Evolutionary conservation across 164 flowering plant genomes (phyloP), one percentile per base, ranked within the genome.

Genomic region (Dillenia suffruticosa): DNA sequence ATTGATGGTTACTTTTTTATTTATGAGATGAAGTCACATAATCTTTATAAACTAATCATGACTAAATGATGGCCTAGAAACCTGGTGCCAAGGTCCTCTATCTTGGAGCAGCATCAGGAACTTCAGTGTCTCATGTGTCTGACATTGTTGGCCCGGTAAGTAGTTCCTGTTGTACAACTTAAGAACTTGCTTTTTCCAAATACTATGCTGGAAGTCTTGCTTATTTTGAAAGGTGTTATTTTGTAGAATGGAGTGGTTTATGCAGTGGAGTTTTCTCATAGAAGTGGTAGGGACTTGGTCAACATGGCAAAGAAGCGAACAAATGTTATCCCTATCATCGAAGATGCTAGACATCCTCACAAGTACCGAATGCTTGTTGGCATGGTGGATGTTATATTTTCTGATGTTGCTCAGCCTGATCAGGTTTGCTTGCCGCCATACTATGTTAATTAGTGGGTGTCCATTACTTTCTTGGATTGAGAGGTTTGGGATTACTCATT

Each of bases 341-440:
- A 91, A 67, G 95, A 86, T 85, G 96, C 96, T 52, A 85, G 97
- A 53, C 97, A 95, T 77, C 99, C 99, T 6, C 81, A 93, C 32
- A 95, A 85, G 71, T 95, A 95, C 73, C 55, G 97, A 13, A 91
- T 95, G 97, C 76, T 95, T 44, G 96, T 92, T 63, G 86, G 94
- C 50, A 95, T 92, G 97, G 99, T 91, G 1, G 95, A 89, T 81
- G 93, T 87, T 8, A 85, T 87, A 22, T 89, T 88, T 68, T 87
- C 96, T 53, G 93, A 95, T 81, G 99, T 95, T 73, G 99, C 99
- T 48, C 99, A 95, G 67, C 99, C 99, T 24, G 97, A 95, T 70
- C 97, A 95, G 97, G 99, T 94, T 50, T 74, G 77, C 17, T 57
- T 16, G 58, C 54, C 49, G 24, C 54, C 49, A 16, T 56, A 19